Conservation (phyloP, 192 early-diverging fungal genomes). For the Ambispora gerdemannii region DNA sequence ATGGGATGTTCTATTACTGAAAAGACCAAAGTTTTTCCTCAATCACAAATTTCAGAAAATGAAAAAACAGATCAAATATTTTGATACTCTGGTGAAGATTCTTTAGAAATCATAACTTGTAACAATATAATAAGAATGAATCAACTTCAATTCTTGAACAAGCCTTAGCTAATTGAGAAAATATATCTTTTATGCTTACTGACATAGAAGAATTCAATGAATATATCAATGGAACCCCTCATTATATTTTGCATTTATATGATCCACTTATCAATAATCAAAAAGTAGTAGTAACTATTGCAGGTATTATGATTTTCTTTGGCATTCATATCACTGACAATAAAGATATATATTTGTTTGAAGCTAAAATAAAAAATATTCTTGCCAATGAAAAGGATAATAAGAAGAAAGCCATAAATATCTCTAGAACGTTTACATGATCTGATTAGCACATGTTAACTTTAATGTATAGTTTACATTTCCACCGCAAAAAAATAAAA, state of each 20-base stretch:
- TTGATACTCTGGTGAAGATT: background rate
- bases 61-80: background rate
- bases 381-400: background rate
- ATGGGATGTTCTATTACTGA: too few species aligned
- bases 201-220: constrained; percentile 8
- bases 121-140: background rate
- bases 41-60: background rate
- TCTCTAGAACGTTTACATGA: too few species aligned
- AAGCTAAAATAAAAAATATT: constrained; percentile 9
- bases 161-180: background rate
- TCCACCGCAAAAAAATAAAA: too few species aligned
- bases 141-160: constrained; percentile 9
- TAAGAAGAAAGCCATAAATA: background rate
- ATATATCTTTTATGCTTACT: constrained; percentile 11
- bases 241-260: constrained; percentile 12
- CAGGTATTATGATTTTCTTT: background rate
- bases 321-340: background rate
- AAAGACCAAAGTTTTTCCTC: too few species aligned
- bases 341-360: too few species aligned
- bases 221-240: background rate
- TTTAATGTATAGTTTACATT: too few species aligned
- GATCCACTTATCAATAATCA: background rate
- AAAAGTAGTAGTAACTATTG: constrained; percentile 2
- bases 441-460: too few species aligned
- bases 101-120: background rate